Base-by-base conservation (phyloP, 2,329 filamentous ascomycete species). In the Xylariales sp. region DNA sequence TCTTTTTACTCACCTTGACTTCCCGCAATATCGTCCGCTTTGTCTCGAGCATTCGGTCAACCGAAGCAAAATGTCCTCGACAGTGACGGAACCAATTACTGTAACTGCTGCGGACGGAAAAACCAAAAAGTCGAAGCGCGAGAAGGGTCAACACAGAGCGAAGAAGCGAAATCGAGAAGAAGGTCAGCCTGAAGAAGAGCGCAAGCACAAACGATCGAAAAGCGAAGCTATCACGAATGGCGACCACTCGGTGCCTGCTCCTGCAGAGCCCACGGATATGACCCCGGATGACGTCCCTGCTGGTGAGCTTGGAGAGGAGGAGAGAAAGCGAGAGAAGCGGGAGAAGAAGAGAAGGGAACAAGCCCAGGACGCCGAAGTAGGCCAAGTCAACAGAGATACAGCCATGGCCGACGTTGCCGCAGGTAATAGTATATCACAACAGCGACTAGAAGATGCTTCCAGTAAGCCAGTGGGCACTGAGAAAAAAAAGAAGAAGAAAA, bases 201-300 rank as follows among this genome's bases (percentile, higher is more conserved):
- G 67, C 52, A 71, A 69, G 56, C 63, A 70, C 51, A 74, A 76
- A 51, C 71, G 70, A 45, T 69, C 70, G 4, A 74, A 71, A 57
- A 70, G 53, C 18, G 38, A 38, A 19, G 33, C 18, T n/a, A 8
- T n/a, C 3, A 19, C 22, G 7, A 24, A n/a, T 9, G 36, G 9
- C 25, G 43, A 46, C 3, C 7, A 25, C 20, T n/a, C 12, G 10
- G 10, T 9, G 6, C 7, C 31, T 8, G 21, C 27, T 10, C 10
- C 29, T 12, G 29, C 41, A 21, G 27, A 19, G 10, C n/a, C 15
- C 37, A 18, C 18, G 14, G 24, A 29, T 32, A 24, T 28, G 3
- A 14, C 16, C 16, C 31, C n/a, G 11, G 31, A 41, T 14, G 29
- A 37, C 12, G 28, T n/a, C 14, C 5, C 22, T 18, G 19, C 22